These are phyloP conservation scores for Colletotrichum endophyticum DNA, from an alignment of 2,329 filamentous ascomycete species.

Conservation along the genomic window DNA sequence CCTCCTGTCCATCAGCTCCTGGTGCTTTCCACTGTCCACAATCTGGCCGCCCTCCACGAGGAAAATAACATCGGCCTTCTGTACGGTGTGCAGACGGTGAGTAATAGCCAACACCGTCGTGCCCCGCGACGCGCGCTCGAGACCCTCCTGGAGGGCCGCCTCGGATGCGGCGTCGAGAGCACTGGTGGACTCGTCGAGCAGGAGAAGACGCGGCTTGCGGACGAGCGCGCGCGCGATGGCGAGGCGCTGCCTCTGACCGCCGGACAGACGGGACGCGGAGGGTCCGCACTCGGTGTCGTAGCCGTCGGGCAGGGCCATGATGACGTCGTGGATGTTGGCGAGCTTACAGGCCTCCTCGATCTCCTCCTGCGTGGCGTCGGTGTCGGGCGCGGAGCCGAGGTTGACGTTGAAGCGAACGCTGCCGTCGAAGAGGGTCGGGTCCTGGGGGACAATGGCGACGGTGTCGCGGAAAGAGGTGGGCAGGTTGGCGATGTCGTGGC, in stretches of 20 bases:
- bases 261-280: constrained; percentile 76
- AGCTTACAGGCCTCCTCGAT: constrained; percentile 70
- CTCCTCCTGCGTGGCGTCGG: constrained; percentile 61
- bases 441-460: constrained; percentile 63
- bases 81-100: constrained; percentile 61
- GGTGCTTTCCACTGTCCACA: constrained; percentile 40
- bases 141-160: constrained; percentile 66
- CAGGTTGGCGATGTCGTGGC: constrained; percentile 44
- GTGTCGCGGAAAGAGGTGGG: constrained; percentile 49
- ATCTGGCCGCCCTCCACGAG: constrained; percentile 51
- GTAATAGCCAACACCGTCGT: constrained; percentile 65
- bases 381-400: constrained; percentile 58
- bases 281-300: constrained; percentile 73
- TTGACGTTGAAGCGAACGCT: constrained; percentile 61
- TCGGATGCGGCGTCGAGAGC: constrained; percentile 77
- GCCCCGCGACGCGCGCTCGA: constrained; percentile 60
- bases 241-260: constrained; percentile 80
- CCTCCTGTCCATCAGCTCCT: constrained; percentile 30
- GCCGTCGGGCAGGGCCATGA: constrained; percentile 64
- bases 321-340: constrained; percentile 74
- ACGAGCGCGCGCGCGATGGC: constrained; percentile 80
- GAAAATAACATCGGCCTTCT: constrained; percentile 62
- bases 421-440: constrained; percentile 62
- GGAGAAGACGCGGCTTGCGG: constrained; percentile 72
- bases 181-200: constrained; percentile 84